These are phyloP conservation scores for Fereydounia khargensis DNA, from an alignment of 1,284 basidiomycete species.

Conservation along the genomic window DNA sequence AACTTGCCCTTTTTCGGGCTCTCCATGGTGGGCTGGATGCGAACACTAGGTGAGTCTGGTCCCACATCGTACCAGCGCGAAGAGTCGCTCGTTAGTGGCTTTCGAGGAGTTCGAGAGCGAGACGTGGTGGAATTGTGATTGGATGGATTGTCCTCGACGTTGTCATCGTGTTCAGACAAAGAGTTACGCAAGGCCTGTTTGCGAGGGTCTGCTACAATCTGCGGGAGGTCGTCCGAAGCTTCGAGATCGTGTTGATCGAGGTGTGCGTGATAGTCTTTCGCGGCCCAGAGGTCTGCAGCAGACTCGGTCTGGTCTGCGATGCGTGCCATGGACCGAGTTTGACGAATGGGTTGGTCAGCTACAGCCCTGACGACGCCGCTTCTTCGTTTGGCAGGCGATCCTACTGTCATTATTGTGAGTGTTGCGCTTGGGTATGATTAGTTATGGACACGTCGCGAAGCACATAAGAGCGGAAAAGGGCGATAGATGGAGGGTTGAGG, in stretches of 20 bases:
- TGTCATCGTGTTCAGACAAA: not conserved
- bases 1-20: constrained; percentile 28
- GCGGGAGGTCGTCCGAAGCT: not conserved
- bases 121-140: no score
- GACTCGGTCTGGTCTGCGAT: constrained; percentile 13
- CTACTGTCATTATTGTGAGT: no score
- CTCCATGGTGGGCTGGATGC: constrained; percentile 20
- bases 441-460: no score
- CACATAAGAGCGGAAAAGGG: no score
- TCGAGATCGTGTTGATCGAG: not conserved
- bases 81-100: not conserved
- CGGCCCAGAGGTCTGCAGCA: constrained; percentile 2
- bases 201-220: not conserved
- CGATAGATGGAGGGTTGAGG: no score
- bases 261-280: not conserved
- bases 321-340: constrained; percentile 30
- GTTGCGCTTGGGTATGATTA: no score
- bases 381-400: constrained; percentile 25
- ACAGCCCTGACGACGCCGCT: constrained; percentile 5
- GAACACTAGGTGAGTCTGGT: constrained; percentile 13
- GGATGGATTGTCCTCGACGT: not conserved
- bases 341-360: constrained; percentile 25
- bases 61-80: constrained; percentile 9
- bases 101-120: not conserved
- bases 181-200: not conserved